Base-by-base conservation (phyloP, 2,329 filamentous ascomycete genomes). In the Proliferodiscus dingleyae region DNA sequence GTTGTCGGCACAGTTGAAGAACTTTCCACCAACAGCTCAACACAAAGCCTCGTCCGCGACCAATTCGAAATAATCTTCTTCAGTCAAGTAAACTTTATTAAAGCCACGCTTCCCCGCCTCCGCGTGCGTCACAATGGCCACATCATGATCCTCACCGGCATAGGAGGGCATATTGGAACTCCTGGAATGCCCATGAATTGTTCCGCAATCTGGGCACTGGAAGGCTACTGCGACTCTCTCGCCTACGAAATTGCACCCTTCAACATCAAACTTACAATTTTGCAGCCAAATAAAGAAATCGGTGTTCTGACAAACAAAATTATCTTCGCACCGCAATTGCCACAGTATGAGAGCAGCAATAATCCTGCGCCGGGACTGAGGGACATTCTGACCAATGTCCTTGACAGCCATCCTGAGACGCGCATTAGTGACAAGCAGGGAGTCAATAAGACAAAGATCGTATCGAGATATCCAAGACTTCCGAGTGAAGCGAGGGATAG, bases 51-150 rank as follows among this genome's bases (percentile, higher is more conserved):
- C 15, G 84, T 94, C 28, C 81, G 87, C 50, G 87, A 95, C 61
- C 91, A 96, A 64, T 96, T 97, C 64, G 91, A 97, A 66, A 83
- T 82, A 52, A 89, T 95, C 59, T 97, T 94, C 72, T 97, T 97
- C 66, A 89, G 88, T 1, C 89, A 94, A 47, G 85, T 97, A 65
- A 97, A 97, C 68, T 88, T 95, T 63, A 94, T 97, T 71, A 94
- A 93, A 65, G 87, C 90, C 11, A 76, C 83, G 1, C 73, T 98
- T 18, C 89, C 91, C 1, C 76, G 83, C 44, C 83, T 97, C 65
- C 78, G 93, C 34, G 74, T 76, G 49, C 85, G 90, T 61, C 83
- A 85, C 57, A 89, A 84, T 7, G 93, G 93, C 0, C 93, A 98
- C 65, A 85, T 97, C 52, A 84, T 97, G 52, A 80, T 94, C 45